phyloP scores from a whole-genome alignment of 305 asterid genomes.

The Withania somnifera region DNA sequence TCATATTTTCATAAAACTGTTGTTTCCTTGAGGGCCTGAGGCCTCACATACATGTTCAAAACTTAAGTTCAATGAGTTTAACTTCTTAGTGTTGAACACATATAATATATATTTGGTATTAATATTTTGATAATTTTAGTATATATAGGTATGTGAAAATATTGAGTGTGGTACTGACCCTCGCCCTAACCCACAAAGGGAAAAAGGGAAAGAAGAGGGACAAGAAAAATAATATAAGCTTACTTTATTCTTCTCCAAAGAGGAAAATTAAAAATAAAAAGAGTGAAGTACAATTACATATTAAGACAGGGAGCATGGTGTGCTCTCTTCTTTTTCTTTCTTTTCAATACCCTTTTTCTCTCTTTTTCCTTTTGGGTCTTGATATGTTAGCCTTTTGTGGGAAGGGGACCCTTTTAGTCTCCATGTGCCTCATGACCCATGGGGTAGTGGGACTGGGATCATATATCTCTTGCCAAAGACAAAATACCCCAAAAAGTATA shows the following conservation, averaged over 20 bases:
- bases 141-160: not conserved
- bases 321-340: conserved; percentile 23
- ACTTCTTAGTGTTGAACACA: no score
- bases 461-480: conserved; percentile 16
- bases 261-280: not conserved
- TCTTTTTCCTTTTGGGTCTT: conserved; percentile 35
- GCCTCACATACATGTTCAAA: no score
- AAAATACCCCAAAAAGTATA: conserved; percentile 12
- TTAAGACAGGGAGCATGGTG: conserved; percentile 37
- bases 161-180: not conserved
- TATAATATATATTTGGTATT: not conserved
- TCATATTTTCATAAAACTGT: no score
- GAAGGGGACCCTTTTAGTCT: conserved; percentile 38
- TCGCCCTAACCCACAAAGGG: not conserved
- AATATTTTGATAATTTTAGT: not conserved
- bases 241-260: conserved; percentile 4
- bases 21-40: no score
- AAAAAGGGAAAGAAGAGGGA: not conserved
- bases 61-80: no score
- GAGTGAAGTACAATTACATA: conserved; percentile 10
- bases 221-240: not conserved
- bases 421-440: conserved; percentile 51
- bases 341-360: conserved; percentile 8
- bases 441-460: conserved; percentile 21
- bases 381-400: conserved; percentile 39